Conservation (phyloP, 148 eudicot species). For the Nepenthes gracilis region DNA sequence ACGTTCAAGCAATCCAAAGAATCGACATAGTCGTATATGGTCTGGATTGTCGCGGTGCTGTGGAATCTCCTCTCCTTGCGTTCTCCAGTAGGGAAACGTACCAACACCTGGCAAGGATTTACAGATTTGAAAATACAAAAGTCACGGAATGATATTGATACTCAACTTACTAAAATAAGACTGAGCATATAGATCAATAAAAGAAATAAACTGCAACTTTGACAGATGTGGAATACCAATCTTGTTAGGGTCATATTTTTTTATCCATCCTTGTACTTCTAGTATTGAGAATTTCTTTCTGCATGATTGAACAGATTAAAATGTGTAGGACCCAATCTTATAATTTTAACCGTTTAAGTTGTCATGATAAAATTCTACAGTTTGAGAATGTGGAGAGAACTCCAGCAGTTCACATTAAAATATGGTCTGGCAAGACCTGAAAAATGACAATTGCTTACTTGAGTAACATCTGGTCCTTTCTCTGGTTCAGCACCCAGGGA, state of each 20-base stretch:
- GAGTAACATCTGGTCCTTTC: conserved; percentile 89
- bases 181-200: too few species aligned
- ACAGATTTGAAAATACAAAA: neutral
- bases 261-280: too few species aligned
- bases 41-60: conserved; percentile 52
- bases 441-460: conserved; percentile 31
- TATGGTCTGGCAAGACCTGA: neutral
- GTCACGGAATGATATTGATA: neutral
- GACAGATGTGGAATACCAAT: too few species aligned
- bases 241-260: too few species aligned
- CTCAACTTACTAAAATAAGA: neutral
- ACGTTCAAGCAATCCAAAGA: conserved; percentile 70
- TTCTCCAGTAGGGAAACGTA: conserved; percentile 80
- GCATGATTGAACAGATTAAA: too few species aligned
- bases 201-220: too few species aligned
- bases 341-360: too few species aligned
- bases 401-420: neutral
- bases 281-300: too few species aligned
- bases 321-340: too few species aligned
- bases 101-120: conserved; percentile 54
- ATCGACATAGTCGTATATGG: conserved; percentile 86
- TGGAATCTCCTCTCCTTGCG: conserved; percentile 82
- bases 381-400: neutral
- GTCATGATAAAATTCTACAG: neutral
- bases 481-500: conserved; percentile 88